Percentiles rank a stretch among this genome's conserved stretches.
These are phyloP conservation scores for Mycena filopes DNA, from an alignment of 768 basidiomycete genomes.

Conservation along the genomic window DNA sequence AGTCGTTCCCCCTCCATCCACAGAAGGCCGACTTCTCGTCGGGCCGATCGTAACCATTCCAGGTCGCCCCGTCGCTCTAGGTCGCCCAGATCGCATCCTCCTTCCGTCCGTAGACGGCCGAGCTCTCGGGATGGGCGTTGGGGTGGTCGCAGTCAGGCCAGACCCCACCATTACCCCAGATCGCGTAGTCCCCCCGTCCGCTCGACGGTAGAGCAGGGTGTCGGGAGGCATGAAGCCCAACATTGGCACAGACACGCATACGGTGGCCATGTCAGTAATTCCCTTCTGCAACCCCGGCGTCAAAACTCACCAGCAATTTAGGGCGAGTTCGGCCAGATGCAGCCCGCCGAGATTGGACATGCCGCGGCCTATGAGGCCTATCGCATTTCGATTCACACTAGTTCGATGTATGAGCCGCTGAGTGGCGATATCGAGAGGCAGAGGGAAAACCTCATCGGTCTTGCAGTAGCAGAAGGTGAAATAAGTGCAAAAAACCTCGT, in stretches of 20 bases:
- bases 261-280: conserved; percentile 60
- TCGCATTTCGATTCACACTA: conserved; percentile 71
- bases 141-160: too few relatives aligned
- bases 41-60: too few relatives aligned
- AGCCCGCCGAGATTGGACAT: conserved; percentile 73
- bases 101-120: too few relatives aligned
- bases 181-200: too few relatives aligned
- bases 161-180: too few relatives aligned
- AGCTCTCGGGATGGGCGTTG: too few relatives aligned
- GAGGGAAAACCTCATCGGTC: conserved; percentile 71
- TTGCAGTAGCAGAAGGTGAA: conserved; percentile 79
- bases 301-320: conserved; percentile 35
- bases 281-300: not conserved
- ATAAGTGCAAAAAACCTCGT: conserved; percentile 4
- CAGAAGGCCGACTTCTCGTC: too few relatives aligned
- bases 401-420: conserved; percentile 63
- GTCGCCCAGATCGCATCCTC: too few relatives aligned
- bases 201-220: conserved; percentile 51
- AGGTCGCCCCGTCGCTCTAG: too few relatives aligned
- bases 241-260: conserved; percentile 77
- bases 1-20: too few relatives aligned
- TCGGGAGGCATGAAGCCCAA: conserved; percentile 68
- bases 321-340: conserved; percentile 62
- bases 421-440: conserved; percentile 69
- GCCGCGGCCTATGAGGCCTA: conserved; percentile 85